phyloP scores from a whole-genome alignment of 2,329 filamentous ascomycete genomes.

The Pyrenophora graminea region DNA sequence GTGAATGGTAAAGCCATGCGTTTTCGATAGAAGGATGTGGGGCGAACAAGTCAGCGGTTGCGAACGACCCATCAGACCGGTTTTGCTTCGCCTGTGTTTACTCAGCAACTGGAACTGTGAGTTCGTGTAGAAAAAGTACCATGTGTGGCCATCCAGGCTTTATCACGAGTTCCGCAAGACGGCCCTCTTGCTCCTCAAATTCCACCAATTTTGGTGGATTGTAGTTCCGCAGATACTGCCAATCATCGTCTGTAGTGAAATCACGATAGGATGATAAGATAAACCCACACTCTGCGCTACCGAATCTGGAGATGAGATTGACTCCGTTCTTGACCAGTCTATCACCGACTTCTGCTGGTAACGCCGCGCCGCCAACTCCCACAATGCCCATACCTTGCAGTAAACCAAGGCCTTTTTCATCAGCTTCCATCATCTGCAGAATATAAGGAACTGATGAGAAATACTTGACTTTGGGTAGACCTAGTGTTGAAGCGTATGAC shows the following conservation, averaged over 20 bases:
- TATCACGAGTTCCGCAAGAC: conserved; percentile 61
- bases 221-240: conserved; percentile 62
- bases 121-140: conserved; percentile 23
- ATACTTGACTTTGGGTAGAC: conserved; percentile 53
- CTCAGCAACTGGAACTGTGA: conserved; percentile 1
- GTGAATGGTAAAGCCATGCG: conserved; percentile 66
- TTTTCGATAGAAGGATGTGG: conserved; percentile 56
- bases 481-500: conserved; percentile 16
- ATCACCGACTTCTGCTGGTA: conserved; percentile 59
- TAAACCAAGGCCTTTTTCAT: conserved; percentile 81
- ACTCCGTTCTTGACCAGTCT: conserved; percentile 56
- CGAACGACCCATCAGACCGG: conserved; percentile 62
- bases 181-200: conserved; percentile 44
- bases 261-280: conserved; percentile 65
- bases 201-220: conserved; percentile 54
- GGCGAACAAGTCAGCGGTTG: conserved; percentile 66
- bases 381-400: conserved; percentile 60
- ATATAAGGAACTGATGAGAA: conserved; percentile 79
- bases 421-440: conserved; percentile 83
- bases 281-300: conserved; percentile 70
- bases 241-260: conserved; percentile 59
- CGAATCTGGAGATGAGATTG: conserved; percentile 65
- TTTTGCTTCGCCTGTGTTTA: conserved; percentile 57
- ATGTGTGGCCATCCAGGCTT: conserved; percentile 61
- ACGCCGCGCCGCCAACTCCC: conserved; percentile 65